Evolutionary conservation across 2,329 filamentous ascomycete species (phyloP).

Genomic region (Diplodia seriata): DNA sequence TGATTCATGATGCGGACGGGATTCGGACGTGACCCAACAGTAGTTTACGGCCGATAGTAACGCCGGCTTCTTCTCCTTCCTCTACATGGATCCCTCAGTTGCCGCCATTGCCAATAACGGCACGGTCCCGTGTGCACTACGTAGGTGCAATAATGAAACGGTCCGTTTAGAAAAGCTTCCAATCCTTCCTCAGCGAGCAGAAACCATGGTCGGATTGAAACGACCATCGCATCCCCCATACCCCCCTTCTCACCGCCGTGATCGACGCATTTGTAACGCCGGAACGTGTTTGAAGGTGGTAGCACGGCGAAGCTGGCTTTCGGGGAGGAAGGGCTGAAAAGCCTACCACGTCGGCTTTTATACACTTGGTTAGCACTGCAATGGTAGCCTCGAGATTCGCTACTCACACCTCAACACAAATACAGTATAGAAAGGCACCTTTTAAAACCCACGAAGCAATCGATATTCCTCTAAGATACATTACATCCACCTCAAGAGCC

Average conservation of each 20-base stretch:
- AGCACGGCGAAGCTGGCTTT: not conserved
- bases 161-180: not conserved
- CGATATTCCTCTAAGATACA: slow-evolving; percentile 24
- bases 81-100: not conserved
- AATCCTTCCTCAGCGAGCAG: not conserved
- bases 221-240: not conserved
- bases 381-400: not conserved
- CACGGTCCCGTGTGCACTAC: not conserved
- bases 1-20: too few species aligned
- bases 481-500: slow-evolving; percentile 4
- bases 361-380: not conserved
- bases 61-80: not conserved
- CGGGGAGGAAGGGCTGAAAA: not conserved
- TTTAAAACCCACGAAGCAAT: slow-evolving; percentile 11
- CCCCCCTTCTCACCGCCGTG: not conserved
- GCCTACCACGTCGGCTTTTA: not conserved
- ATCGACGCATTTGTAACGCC: not conserved
- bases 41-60: not conserved
- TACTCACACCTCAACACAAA: not conserved
- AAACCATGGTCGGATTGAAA: not conserved
- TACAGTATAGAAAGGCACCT: not conserved
- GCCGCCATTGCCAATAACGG: not conserved
- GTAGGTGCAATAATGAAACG: not conserved
- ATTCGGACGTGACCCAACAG: too few species aligned
- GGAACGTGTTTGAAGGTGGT: not conserved